Percentiles rank a stretch among this genome's conserved stretches.
phyloP scores from a whole-genome alignment of 1,284 basidiomycete species.

The Pholiota adiposa region DNA sequence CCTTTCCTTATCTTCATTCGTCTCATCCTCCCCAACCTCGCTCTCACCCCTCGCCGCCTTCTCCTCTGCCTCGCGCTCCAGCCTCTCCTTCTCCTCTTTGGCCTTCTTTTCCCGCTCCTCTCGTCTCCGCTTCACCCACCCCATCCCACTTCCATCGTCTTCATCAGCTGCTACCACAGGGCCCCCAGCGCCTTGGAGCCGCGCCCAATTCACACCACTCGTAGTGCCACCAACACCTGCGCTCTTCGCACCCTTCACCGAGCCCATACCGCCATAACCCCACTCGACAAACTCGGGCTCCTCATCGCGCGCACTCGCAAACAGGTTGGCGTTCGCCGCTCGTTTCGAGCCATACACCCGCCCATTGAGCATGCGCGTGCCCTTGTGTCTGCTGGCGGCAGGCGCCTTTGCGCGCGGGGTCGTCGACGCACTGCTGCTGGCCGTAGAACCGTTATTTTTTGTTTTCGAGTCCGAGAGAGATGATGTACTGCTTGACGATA shows the following conservation, averaged over 20 bases:
- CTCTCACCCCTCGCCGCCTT: too few relatives aligned
- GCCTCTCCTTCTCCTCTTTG: slow-evolving; percentile 30
- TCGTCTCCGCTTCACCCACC: slow-evolving; percentile 65
- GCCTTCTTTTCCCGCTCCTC: slow-evolving; percentile 57
- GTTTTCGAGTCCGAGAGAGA: slow-evolving; percentile 12
- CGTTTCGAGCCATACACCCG: slow-evolving; percentile 69
- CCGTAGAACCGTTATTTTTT: too few relatives aligned
- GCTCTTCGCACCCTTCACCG: slow-evolving; percentile 50
- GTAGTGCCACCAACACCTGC: slow-evolving; percentile 30
- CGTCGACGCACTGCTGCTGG: not conserved
- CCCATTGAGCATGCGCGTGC: slow-evolving; percentile 73
- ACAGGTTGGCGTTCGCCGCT: slow-evolving; percentile 42
- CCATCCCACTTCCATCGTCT: slow-evolving; percentile 77
- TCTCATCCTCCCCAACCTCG: not conserved
- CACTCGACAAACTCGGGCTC: slow-evolving; percentile 84
- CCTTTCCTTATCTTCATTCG: not conserved
- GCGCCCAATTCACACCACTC: slow-evolving; percentile 42
- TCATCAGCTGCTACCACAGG: slow-evolving; percentile 40
- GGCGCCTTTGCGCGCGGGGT: slow-evolving; percentile 15
- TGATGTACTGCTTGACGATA: slow-evolving; percentile 13
- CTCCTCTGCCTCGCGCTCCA: slow-evolving; percentile 56
- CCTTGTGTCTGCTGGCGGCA: slow-evolving; percentile 31
- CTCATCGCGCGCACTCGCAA: slow-evolving; percentile 54
- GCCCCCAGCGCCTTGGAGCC: slow-evolving; percentile 39
- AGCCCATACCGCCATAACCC: slow-evolving; percentile 86